Base-by-base conservation (phyloP, 495 filamentous ascomycete species). In the Neurospora africana region DNA sequence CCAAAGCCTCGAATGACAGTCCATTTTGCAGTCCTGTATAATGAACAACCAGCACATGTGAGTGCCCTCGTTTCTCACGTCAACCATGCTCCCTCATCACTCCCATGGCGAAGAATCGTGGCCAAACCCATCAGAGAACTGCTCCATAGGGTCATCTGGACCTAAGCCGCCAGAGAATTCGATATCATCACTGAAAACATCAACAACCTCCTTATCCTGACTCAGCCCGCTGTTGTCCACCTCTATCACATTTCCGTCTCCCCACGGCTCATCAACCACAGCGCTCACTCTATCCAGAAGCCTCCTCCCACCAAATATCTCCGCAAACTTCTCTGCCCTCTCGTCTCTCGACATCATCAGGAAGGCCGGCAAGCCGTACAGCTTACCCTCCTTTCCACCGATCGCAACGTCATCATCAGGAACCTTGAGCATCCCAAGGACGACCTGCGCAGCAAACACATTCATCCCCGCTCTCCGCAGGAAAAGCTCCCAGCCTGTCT, bases 381-480 rank as follows among this genome's bases (percentile, higher is more conserved):
- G 79, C 8, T 75, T 53, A 15, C 61, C 74, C 1, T 74, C 68
- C 9, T 38, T 72, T 9, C 53, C 72, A 21, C 74, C 74, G 33
- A 73, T 70, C 4, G 75, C 75, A 5, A 40, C 15, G 23, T 72
- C 58, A 3, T 73, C 77, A n/a, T 76, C 79, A 8, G 82, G 81
- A 2, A 77, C 75, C 72, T 85, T 87, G 13, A 91, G 72, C 47
- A 78, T 79, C 17, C 82, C 82, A 30, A 95, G 81, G 0, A 95
- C 81, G 19, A 83, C 86, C 76, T 95, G 92, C 27, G 94, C 93
- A 3, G 91, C 93, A 78, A 87, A 95, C 5, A 90, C 88, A 82
- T 96, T 97, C 81, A 95, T 80, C 4, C 93, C 94, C 15, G 86
- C 86, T n/a, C 84, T 78, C 30, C 92, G 85, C 19, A 97, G 82